Evolutionary conservation across 257 asterid species (phyloP), one percentile per base, ranked within the genome.

Genomic region (Nicotiana sylvestris): DNA sequence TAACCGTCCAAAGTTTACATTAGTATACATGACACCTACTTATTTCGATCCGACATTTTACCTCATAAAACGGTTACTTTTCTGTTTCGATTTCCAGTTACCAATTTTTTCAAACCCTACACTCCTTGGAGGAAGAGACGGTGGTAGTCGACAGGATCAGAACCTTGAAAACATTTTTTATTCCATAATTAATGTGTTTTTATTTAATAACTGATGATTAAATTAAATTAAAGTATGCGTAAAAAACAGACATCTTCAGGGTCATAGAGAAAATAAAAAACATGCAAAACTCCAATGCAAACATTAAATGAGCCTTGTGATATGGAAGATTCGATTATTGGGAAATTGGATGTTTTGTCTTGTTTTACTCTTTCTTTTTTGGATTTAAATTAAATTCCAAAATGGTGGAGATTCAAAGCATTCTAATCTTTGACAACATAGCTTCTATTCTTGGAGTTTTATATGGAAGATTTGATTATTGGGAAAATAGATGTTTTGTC

Each of bases 211-310:
- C 86, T 82, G 78, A 83, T 86, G 89, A 89, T 84, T 91, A 81
- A 87, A 89, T 84, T 91, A 81, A 87, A 89, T 70, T 2, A 66
- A 33, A 67, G 46, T 82, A 92, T 79, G 89, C 57, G 55, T 17
- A 74, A 78, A 91, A 91, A 90, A 95, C 98, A 95, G 97, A 95
- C 98, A 93, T 95, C 96, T 95, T 93, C 98, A 95, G 97, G 92
- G 89, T 90, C 96, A 92, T 92, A 77, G 89, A 93, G 88, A 85
- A 87, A 92, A 89, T 85, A 86, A 89, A 83, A 88, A 90, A 91
- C 92, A 91, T 87, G 90, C 92, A 85, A 43, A 84, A 55, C 94
- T 89, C 90, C 97, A 83, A 95, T 87, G 97, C 93, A 82, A 25
- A 83, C 97, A 91, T 91, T 95, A 65, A 93, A 89, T 95, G 98